These are phyloP conservation scores for Kernera saxatilis DNA, from an alignment of 345 rosid species.

Conservation along the genomic window DNA sequence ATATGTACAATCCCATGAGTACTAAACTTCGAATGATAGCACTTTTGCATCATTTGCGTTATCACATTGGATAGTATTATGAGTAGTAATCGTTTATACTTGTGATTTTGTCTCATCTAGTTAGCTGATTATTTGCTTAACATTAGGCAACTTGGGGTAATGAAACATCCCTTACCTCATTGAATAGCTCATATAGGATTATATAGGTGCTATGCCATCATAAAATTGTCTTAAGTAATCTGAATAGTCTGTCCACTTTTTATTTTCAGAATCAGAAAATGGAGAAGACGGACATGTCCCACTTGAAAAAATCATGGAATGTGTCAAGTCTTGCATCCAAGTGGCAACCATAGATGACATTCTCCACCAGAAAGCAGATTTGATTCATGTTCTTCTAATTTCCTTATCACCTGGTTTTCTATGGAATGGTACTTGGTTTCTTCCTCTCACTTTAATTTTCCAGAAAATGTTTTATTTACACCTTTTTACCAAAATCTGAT, in stretches of 20 bases:
- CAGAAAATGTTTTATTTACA: not conserved
- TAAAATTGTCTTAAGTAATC: not conserved
- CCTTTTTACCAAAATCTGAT: constrained; percentile 9
- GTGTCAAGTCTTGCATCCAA: constrained; percentile 56
- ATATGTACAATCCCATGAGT: not conserved
- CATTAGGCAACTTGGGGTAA: constrained; percentile 2
- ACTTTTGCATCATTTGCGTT: constrained; percentile 1
- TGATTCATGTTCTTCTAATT: constrained; percentile 44
- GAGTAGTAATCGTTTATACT: not conserved
- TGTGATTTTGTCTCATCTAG: not conserved
- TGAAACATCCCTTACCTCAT: not conserved
- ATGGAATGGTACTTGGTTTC: constrained; percentile 69
- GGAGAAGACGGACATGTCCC: constrained; percentile 49
- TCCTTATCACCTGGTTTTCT: constrained; percentile 64
- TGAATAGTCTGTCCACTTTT: not conserved
- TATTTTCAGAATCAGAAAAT: constrained; percentile 50
- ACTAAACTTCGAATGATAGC: not conserved
- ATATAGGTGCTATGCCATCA: not conserved
- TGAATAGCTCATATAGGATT: not conserved
- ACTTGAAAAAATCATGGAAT: constrained; percentile 62
- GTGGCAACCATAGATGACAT: constrained; percentile 58
- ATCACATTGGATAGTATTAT: not conserved
- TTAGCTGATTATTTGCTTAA: constrained; percentile 3
- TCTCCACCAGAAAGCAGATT: constrained; percentile 44
- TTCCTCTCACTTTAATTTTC: not conserved